These are phyloP conservation scores for Boletellus ananas DNA, from an alignment of 768 basidiomycete species.

Conservation along the genomic window DNA sequence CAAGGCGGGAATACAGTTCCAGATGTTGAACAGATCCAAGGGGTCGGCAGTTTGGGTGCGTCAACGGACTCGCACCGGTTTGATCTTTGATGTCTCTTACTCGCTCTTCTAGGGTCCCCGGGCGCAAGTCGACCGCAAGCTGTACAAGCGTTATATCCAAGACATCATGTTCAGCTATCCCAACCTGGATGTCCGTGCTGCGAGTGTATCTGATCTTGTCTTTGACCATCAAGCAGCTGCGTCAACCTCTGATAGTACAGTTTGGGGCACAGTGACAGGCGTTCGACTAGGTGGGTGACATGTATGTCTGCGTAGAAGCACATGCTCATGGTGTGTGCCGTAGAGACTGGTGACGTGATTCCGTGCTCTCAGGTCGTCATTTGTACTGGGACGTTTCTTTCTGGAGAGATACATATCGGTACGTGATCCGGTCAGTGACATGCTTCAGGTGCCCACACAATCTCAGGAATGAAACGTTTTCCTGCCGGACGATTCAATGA, in stretches of 20 bases:
- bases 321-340: not conserved
- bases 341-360: constrained; percentile 74
- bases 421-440: constrained; percentile 2
- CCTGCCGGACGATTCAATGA: constrained; percentile 79
- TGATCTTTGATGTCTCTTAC: not conserved
- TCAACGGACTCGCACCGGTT: not conserved
- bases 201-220: constrained; percentile 75
- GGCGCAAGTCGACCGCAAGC: constrained; percentile 81
- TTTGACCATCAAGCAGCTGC: constrained; percentile 45
- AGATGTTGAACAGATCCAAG: constrained; percentile 79
- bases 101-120: constrained; percentile 64
- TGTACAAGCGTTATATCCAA: constrained; percentile 86
- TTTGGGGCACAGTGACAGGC: constrained; percentile 58
- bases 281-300: constrained; percentile 56
- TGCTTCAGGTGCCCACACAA: not conserved
- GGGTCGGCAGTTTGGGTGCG: constrained; percentile 87
- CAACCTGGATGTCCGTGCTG: constrained; percentile 64
- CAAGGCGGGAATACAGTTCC: constrained; percentile 85
- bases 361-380: constrained; percentile 79
- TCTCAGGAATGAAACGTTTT: constrained; percentile 60
- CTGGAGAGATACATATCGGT: constrained; percentile 91
- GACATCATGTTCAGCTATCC: constrained; percentile 58
- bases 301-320: not conserved
- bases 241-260: constrained; percentile 19
- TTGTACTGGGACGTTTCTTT: constrained; percentile 89